Conservation (phyloP, 176 grass and related monocot species). For the Juncus inflexus region DNA sequence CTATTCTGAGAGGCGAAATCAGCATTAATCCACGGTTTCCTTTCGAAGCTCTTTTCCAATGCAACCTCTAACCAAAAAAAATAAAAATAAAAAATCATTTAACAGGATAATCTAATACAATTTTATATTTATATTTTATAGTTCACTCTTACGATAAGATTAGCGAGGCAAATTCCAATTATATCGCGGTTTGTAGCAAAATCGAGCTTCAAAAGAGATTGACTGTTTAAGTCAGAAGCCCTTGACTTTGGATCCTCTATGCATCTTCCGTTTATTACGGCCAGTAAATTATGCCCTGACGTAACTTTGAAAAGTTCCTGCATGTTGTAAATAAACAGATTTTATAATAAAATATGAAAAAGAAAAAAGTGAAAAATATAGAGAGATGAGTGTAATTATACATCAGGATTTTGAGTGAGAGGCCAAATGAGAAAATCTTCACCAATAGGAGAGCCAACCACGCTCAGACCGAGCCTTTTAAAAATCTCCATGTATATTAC, state of each 20-base stretch:
- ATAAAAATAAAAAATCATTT: neutral
- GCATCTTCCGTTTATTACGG: slow-evolving; percentile 38
- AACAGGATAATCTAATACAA: too few species aligned
- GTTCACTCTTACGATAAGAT: slow-evolving; percentile 36
- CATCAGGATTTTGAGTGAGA: slow-evolving; percentile 29
- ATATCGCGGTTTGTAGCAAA: slow-evolving; percentile 44
- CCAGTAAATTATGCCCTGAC: slow-evolving; percentile 43
- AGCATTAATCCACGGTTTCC: slow-evolving; percentile 39
- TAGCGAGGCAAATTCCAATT: slow-evolving; percentile 42
- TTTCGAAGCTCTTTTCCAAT: slow-evolving; percentile 47
- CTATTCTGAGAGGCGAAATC: slow-evolving; percentile 39
- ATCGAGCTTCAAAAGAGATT: slow-evolving; percentile 32
- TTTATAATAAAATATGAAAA: neutral
- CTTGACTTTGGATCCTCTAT: slow-evolving; percentile 41
- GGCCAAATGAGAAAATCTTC: slow-evolving; percentile 52
- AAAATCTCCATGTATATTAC: slow-evolving; percentile 47
- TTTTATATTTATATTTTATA: too few species aligned
- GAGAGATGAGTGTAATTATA: slow-evolving; percentile 2
- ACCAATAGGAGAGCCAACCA: slow-evolving; percentile 41
- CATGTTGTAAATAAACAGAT: neutral
- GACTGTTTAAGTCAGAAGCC: slow-evolving; percentile 47
- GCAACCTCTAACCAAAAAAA: slow-evolving; percentile 36
- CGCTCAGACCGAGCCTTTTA: slow-evolving; percentile 36
- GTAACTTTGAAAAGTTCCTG: slow-evolving; percentile 47
- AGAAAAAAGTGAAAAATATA: neutral